Base-by-base conservation (phyloP, 2,329 filamentous ascomycete species). In the Microcera coccophila region DNA sequence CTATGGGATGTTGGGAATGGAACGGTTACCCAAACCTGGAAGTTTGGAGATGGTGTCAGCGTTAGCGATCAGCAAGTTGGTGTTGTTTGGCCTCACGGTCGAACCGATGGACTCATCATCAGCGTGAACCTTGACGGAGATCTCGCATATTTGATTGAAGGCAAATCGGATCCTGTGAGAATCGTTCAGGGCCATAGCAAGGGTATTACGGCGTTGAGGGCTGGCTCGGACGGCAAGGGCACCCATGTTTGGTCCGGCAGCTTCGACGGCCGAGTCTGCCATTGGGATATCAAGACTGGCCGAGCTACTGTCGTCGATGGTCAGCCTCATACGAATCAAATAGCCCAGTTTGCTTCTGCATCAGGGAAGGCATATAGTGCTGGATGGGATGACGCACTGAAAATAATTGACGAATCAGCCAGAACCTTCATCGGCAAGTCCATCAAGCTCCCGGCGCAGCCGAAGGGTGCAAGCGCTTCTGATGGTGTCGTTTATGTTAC, bases 381-480 rank as follows among this genome's bases (percentile, higher is more conserved):
- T 40, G 90, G 84, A 50, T 98, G 91, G 93, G 93, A 98, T 61
- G 93, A 98, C 64, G 89, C 84, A 1, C 73, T 97, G 26, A 84
- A 90, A 49, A 84, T 79, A 33, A 76, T 94, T 26, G 90, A 95
- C 52, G 76, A 85, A 45, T 76, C 81, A 1, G 80, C 84, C 39
- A 84, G 81, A 58, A 87, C 83, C 0, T 96, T 94, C 63, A 75
- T 83, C 5, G 88, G 86, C 42, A 74, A 76, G 38, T 73, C 80
- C 2, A 68, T 76, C 22, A 84, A 85, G 60, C 76, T 95, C 16
- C 74, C 79, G 3, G 84, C 83, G 15, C 93, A 97, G 60, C 93
- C 93, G 3, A 91, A 86, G 65, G 85, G 83, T 28, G 70, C 90
- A 29, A 74, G 78, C 5, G 74, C 81, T 3, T 71, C 74, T 2